phyloP scores from a whole-genome alignment of 331 rosid genomes.

The Saraca asoca region DNA sequence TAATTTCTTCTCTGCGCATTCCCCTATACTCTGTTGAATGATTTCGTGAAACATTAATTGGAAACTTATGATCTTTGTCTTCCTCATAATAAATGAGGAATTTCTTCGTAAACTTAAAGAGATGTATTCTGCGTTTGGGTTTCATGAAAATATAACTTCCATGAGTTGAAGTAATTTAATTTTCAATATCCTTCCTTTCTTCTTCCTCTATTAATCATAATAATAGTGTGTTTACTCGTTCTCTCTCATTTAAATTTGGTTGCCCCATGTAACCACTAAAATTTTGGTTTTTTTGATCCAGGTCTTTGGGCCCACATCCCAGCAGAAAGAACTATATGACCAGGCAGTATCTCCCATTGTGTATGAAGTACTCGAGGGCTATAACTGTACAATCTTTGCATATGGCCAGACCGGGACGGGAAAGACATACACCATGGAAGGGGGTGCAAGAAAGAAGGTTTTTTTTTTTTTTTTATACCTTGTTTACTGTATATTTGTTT shows the following conservation, averaged over 20 bases:
- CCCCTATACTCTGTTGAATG: neutral
- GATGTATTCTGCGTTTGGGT: slow-evolving; percentile 15
- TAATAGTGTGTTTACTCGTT: neutral
- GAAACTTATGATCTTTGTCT: slow-evolving; percentile 15
- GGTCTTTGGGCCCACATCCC: slow-evolving; percentile 78
- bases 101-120: no score
- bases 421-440: slow-evolving; percentile 99
- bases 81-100: neutral
- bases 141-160: slow-evolving; percentile 12
- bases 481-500: slow-evolving; percentile 10
- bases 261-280: slow-evolving; percentile 29
- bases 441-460: slow-evolving; percentile 98
- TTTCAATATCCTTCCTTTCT: neutral
- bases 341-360: slow-evolving; percentile 92
- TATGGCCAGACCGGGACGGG: slow-evolving; percentile 99
- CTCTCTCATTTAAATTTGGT: slow-evolving; percentile 7
- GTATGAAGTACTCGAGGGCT: slow-evolving; percentile 96
- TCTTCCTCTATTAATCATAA: no score
- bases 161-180: slow-evolving; percentile 16
- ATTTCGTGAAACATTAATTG: neutral
- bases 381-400: slow-evolving; percentile 96
- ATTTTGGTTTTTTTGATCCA: slow-evolving; percentile 42
- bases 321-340: slow-evolving; percentile 83
- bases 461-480: slow-evolving; percentile 2
- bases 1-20: neutral